Base-by-base conservation (phyloP, 2,329 filamentous ascomycete species). In the Cercospora janseana region DNA sequence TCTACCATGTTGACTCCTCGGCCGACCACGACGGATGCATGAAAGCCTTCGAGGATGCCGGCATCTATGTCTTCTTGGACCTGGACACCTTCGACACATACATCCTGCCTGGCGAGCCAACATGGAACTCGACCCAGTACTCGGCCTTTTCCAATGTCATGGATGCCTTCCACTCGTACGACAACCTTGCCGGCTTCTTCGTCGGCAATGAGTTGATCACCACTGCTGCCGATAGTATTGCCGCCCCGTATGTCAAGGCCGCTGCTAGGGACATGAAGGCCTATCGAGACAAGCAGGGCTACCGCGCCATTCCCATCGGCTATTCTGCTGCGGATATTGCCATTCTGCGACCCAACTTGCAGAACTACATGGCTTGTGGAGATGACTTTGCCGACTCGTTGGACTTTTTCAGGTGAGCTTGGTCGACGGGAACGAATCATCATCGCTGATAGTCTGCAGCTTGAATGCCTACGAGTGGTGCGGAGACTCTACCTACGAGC, bases 251-350 rank as follows among this genome's bases (percentile, higher is more conserved):
- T 94, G 72, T 54, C 47, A 48, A 51, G 38, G 89, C 93, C 69
- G 85, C 88, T 43, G 48, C 52, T 51, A 81, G 86, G 54, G 89
- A 95, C 68, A 77, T 94, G 74, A 94, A 94, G 73, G 81, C 83
- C 5, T 90, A 95, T 71, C 80, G 88, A 51, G 79, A 87, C 62
- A 72, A 75, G 46, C 87, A 90, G 72, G 79, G 79, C 7, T 94
- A 93, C 70, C 86, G 90, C 59, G 75, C 84, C 32, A 88, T 95
- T 57, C 89, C 88, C 8, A 77, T 94, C 50, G 90, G 90, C 47
- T 95, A 95, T 72, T 90, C 87, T 6, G 88, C 88, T 8, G 88
- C 89, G 28, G 89, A 94, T 67, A 92, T 94, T 63, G 79, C 86
- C 3, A 78, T 84, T 51, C 73, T 83, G 10, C 79, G 81, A 10